Conservation (phyloP, 768 basidiomycete genomes). For the Lactarius sp. region DNA sequence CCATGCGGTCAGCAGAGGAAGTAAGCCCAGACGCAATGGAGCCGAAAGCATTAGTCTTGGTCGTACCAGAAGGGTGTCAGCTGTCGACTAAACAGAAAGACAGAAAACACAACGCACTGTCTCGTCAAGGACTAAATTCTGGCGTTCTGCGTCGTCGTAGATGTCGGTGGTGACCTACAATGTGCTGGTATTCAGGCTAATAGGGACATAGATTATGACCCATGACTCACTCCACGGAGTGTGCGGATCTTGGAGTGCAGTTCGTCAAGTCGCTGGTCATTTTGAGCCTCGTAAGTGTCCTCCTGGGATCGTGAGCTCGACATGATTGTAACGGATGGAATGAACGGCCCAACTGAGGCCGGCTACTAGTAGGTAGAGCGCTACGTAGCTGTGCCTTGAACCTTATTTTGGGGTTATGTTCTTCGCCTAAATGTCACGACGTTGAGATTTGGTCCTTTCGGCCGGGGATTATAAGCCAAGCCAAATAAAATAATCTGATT, state of each 20-base stretch:
- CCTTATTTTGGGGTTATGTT: conserved; percentile 16
- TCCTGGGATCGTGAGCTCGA: conserved; percentile 38
- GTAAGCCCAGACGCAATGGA: conserved; percentile 32
- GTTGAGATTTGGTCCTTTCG: too few relatives aligned
- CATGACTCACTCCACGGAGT: conserved; percentile 60
- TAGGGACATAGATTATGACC: neutral
- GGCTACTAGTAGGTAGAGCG: too few relatives aligned
- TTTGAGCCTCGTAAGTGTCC: conserved; percentile 78
- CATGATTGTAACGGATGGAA: conserved; percentile 13
- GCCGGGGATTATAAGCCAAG: too few relatives aligned
- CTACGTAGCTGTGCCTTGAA: neutral
- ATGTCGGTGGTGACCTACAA: conserved; percentile 82
- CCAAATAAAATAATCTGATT: too few relatives aligned
- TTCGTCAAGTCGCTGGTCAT: conserved; percentile 79
- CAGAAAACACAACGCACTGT: conserved; percentile 45
- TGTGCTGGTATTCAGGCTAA: neutral
- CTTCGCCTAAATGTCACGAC: neutral
- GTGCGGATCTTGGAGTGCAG: conserved; percentile 82
- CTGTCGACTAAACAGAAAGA: neutral
- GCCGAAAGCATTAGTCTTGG: conserved; percentile 33
- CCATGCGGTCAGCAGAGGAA: conserved; percentile 32
- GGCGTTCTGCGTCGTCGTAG: conserved; percentile 76
- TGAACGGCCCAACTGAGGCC: neutral
- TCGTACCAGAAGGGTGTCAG: neutral
- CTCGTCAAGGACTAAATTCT: conserved; percentile 73